Evolutionary conservation across 2,329 filamentous ascomycete genomes (phyloP), one percentile per base, ranked within the genome.

Genomic region (Shiraia bambusicola): DNA sequence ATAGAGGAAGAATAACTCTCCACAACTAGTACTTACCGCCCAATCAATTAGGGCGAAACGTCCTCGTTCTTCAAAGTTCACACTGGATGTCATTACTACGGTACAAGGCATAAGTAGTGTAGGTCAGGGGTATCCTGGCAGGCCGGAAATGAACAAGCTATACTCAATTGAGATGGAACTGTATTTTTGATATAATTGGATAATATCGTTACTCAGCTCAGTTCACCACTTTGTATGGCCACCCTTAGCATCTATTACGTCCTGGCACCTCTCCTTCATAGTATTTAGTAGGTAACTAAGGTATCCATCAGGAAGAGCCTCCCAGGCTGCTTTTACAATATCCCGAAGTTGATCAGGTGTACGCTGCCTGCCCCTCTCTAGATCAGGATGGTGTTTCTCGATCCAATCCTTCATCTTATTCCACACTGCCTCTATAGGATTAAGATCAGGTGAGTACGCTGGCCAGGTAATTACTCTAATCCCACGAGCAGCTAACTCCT

Each of bases 21-120:
- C 1, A 48, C 38, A 0, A 9, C 34, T 2, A 25, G 43, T 13
- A 57, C 68, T 3, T 66, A 71, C 3, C 69, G 55, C 0, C 52
- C 65, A 1, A 56, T 63, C 38, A 76, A 80, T 37, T 59, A 75
- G 39, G 73, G 65, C 2, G 59, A 62, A 3, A 75, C 76, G 42
- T 63, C 69, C 2, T 74, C 77, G 26, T 81, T 69, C 58, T 75
- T 80, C n/a, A n/a, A n/a, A n/a, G n/a, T n/a, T n/a, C 37, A 77
- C 77, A 1, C 64, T 80, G 6, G 79, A 81, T 46, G 71, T 78
- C 34, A 77, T 81, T 45, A n/a, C n/a, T n/a, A n/a, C n/a, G n/a
- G n/a, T n/a, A n/a, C n/a, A n/a, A n/a, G n/a, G n/a, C n/a, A n/a
- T n/a, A n/a, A n/a, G n/a, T n/a, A n/a, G n/a, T n/a, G n/a, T n/a